Evolutionary conservation across 352 stramenopile species (phyloP).

Genomic region (Globisporangium viniferum): DNA sequence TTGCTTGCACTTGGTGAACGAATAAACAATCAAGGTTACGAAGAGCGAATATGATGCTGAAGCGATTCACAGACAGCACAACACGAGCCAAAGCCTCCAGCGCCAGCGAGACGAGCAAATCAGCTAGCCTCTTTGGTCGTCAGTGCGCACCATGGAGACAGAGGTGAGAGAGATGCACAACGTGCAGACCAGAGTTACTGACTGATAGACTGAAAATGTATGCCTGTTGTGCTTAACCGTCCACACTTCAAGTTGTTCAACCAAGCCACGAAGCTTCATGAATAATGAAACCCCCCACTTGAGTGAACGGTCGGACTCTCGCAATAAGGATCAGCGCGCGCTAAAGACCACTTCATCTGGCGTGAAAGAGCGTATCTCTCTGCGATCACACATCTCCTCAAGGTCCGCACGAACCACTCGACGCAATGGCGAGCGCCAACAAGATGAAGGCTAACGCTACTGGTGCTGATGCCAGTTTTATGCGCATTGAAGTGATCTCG

Average conservation of each 20-base stretch:
- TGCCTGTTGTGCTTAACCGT: not conserved
- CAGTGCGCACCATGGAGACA: conserved; percentile 1
- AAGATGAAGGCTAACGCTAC: conserved; percentile 26
- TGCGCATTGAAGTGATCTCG: conserved; percentile 59
- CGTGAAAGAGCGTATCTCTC: not conserved
- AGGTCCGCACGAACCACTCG: not conserved
- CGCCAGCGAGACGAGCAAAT: conserved; percentile 6
- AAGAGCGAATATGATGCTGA: not conserved
- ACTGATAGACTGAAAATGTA: not conserved
- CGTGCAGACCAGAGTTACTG: not conserved
- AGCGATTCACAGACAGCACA: not conserved
- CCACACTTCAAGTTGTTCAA: not conserved
- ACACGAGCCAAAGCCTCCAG: not conserved
- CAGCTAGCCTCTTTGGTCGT: not conserved
- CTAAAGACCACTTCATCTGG: not conserved
- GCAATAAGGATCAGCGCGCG: not conserved
- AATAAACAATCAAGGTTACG: not conserved
- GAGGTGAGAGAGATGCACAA: not conserved
- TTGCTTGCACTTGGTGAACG: not conserved
- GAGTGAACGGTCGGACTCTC: not conserved
- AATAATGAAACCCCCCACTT: not conserved
- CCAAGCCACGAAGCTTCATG: not conserved
- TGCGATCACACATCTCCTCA: not conserved
- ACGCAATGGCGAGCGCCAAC: not conserved
- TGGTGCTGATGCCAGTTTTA: conserved; percentile 46